A percentile compares a stretch with the other conserved stretches of the same genome.
phyloP scores from a whole-genome alignment of 2,329 filamentous ascomycete genomes.

The Dendrostoma leiphaemia region DNA sequence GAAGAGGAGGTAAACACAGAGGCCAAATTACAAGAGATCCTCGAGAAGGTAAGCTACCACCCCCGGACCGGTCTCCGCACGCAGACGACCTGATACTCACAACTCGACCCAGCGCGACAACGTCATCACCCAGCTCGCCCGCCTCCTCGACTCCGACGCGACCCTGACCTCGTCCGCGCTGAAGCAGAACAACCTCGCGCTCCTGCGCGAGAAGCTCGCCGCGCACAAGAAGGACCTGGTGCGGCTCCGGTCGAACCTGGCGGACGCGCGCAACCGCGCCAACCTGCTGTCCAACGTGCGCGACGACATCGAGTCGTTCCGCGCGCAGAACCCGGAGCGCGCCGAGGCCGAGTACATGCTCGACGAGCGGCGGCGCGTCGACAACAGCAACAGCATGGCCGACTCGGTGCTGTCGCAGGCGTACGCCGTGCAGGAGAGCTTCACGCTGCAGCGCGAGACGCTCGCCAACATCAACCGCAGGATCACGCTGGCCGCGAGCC shows the following conservation, averaged over 20 bases:
- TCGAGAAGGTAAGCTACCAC: slow-evolving; percentile 64
- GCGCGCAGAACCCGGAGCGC: slow-evolving; percentile 73
- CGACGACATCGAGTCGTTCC: slow-evolving; percentile 88
- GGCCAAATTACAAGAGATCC: slow-evolving; percentile 75
- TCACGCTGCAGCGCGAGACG: slow-evolving; percentile 82
- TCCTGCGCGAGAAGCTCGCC: slow-evolving; percentile 84
- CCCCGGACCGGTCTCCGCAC: not conserved
- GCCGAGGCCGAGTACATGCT: slow-evolving; percentile 98
- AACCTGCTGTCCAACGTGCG: slow-evolving; percentile 90
- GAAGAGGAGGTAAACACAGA: slow-evolving; percentile 82
- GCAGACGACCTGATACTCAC: slow-evolving; percentile 7
- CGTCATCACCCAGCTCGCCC: slow-evolving; percentile 77
- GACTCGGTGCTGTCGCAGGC: slow-evolving; percentile 92
- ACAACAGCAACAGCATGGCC: slow-evolving; percentile 84
- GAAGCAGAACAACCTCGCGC: slow-evolving; percentile 94
- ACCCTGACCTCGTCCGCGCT: slow-evolving; percentile 82
- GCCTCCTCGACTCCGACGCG: slow-evolving; percentile 90
- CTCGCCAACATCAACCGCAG: slow-evolving; percentile 84
- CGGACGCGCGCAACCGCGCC: slow-evolving; percentile 77
- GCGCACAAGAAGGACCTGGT: slow-evolving; percentile 82
- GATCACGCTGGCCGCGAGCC: slow-evolving; percentile 84
- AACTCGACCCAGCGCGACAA: slow-evolving; percentile 66
- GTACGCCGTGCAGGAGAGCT: slow-evolving; percentile 93
- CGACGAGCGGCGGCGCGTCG: slow-evolving; percentile 79
- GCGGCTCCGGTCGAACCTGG: slow-evolving; percentile 70